Percentiles rank a stretch among this genome's conserved stretches.
Evolutionary conservation across 352 stramenopile genomes (phyloP).

Genomic region (Phytophthora cryptogea): DNA sequence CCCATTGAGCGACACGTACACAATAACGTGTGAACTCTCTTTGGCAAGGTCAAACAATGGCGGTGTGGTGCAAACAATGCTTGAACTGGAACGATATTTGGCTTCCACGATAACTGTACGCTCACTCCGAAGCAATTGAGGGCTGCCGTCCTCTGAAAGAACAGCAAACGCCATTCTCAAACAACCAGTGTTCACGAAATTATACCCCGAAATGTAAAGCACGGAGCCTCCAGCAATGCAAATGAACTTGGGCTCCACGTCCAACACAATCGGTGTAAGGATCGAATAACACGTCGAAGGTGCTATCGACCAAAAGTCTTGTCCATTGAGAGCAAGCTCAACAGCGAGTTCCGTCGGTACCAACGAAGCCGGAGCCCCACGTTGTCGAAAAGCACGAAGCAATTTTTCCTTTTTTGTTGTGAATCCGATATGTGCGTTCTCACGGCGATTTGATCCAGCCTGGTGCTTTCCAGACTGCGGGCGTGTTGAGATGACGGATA

Average conservation of each 20-base stretch:
- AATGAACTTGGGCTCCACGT: constrained; percentile 48
- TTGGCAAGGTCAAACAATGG: constrained; percentile 31
- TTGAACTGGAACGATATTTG: constrained; percentile 53
- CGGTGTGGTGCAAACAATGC: constrained; percentile 49
- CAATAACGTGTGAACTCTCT: constrained; percentile 24
- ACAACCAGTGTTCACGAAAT: constrained; percentile 49
- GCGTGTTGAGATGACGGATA: constrained; percentile 54
- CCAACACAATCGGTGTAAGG: constrained; percentile 41
- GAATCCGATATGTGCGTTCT: constrained; percentile 10
- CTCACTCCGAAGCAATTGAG: constrained; percentile 11
- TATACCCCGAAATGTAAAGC: constrained; percentile 50
- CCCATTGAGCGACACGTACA: constrained; percentile 64
- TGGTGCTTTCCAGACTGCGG: constrained; percentile 3
- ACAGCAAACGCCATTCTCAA: constrained; percentile 57
- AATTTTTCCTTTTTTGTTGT: constrained; percentile 52
- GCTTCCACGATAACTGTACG: constrained; percentile 48
- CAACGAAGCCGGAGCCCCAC: constrained; percentile 27
- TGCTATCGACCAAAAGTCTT: constrained; percentile 63
- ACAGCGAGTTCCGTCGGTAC: constrained; percentile 57
- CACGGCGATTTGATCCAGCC: constrained; percentile 7
- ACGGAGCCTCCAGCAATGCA: constrained; percentile 44
- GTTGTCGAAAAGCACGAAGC: constrained; percentile 51
- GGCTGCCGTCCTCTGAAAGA: constrained; percentile 10
- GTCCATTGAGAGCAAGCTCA: constrained; percentile 66
- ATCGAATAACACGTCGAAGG: constrained; percentile 44